Percentiles rank a stretch among this genome's conserved stretches.
These are phyloP conservation scores for Panicum hallii DNA, from an alignment of 202 grass and related monocot species.

Conservation along the genomic window DNA sequence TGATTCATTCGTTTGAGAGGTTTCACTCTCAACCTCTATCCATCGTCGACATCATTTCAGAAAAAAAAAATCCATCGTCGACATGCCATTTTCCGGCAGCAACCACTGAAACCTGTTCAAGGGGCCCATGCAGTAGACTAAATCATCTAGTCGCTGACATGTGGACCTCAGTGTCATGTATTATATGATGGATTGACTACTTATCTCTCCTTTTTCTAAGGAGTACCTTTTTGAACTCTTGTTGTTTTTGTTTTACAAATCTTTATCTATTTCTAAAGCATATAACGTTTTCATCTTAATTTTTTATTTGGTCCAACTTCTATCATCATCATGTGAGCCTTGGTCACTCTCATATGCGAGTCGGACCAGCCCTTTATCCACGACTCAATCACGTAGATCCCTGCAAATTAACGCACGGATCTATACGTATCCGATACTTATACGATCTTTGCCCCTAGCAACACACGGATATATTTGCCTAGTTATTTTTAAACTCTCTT, in stretches of 20 bases:
- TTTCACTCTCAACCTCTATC: conserved; percentile 32
- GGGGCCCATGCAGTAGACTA: not conserved
- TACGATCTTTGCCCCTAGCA: no score
- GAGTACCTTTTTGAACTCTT: not conserved
- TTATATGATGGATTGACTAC: not conserved
- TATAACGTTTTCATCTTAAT: no score
- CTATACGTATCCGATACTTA: no score
- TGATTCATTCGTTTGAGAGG: not conserved
- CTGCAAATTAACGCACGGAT: no score
- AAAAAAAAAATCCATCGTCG: not conserved
- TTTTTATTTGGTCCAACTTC: no score
- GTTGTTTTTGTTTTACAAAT: not conserved
- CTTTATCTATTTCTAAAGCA: no score
- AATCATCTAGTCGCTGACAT: not conserved
- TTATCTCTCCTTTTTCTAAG: not conserved
- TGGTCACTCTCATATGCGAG: no score
- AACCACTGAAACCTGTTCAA: not conserved
- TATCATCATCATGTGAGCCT: no score
- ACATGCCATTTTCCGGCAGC: conserved; percentile 30
- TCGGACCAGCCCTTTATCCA: no score
- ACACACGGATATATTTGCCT: no score
- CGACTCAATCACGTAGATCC: no score
- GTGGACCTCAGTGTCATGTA: not conserved
- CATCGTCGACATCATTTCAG: not conserved
- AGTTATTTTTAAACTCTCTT: no score